phyloP scores from a whole-genome alignment of 2,329 filamentous ascomycete species.

The Aspergillus aculeatus region DNA sequence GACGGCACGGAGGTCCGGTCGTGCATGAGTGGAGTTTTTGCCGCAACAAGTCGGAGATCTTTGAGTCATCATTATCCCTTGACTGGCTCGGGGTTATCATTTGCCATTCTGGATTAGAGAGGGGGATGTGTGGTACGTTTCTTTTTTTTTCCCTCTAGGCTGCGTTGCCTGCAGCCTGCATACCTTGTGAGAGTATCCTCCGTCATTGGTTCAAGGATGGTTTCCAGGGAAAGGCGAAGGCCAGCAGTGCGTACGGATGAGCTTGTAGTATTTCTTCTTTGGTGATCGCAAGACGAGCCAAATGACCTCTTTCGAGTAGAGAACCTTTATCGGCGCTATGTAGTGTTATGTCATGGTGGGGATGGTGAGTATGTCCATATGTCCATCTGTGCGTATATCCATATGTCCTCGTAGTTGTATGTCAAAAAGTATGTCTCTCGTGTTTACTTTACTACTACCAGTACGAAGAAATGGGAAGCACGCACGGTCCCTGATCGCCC shows the following conservation, averaged over 20 bases:
- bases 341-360: too few relatives aligned
- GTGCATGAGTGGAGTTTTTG: not conserved
- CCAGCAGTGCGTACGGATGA: too few relatives aligned
- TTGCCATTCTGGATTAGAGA: not conserved
- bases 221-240: too few relatives aligned
- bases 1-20: not conserved
- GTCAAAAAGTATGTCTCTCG: not conserved
- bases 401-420: too few relatives aligned
- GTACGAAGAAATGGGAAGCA: not conserved
- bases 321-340: too few relatives aligned
- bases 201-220: not conserved
- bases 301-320: too few relatives aligned
- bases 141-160: not conserved
- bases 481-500: constrained; percentile 31
- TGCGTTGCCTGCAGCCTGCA: not conserved
- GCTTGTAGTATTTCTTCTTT: too few relatives aligned
- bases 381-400: too few relatives aligned
- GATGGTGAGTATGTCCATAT: too few relatives aligned
- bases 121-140: not conserved
- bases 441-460: not conserved
- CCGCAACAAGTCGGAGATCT: not conserved
- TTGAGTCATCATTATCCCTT: not conserved
- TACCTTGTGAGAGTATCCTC: not conserved
- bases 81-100: not conserved
- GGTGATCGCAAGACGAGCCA: too few relatives aligned